These are phyloP conservation scores for Tagetes patula DNA, from an alignment of 129 eudicot species.

Conservation along the genomic window DNA sequence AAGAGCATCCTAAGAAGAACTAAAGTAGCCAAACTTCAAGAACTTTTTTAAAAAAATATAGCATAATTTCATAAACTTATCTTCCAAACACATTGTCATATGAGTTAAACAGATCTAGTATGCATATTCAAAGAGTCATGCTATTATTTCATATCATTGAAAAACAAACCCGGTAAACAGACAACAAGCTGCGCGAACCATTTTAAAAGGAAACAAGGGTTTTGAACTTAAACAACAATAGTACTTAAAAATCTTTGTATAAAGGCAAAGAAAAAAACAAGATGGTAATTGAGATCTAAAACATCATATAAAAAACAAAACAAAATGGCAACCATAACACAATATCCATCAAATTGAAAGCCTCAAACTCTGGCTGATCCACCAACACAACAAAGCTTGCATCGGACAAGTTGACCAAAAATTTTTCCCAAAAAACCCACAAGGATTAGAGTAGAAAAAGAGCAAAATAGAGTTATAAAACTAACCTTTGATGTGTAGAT, in stretches of 20 bases:
- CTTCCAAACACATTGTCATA: slow-evolving; percentile 3
- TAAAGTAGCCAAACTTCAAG: slow-evolving; percentile 15
- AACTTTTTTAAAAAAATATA: neutral
- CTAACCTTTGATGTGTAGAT: neutral
- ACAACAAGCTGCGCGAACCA: neutral
- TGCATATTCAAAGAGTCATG: neutral
- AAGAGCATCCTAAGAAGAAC: slow-evolving; percentile 29
- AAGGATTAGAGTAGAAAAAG: neutral
- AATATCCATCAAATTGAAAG: slow-evolving; percentile 17
- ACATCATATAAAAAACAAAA: slow-evolving; percentile 18
- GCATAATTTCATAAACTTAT: neutral
- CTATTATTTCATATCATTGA: too few relatives aligned
- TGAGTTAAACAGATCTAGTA: neutral
- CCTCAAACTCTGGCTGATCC: neutral
- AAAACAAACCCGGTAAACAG: too few relatives aligned
- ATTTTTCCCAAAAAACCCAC: too few relatives aligned
- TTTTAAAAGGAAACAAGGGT: neutral
- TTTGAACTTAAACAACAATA: slow-evolving; percentile 10
- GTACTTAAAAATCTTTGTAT: neutral
- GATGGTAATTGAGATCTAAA: slow-evolving; percentile 30
- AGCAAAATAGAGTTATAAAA: slow-evolving; percentile 41
- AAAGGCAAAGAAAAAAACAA: slow-evolving; percentile 20
- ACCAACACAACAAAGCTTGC: neutral
- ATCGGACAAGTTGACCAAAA: neutral
- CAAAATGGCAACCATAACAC: slow-evolving; percentile 22